Conservation (phyloP, 306 rosid species). For the Ormosia emarginata region DNA sequence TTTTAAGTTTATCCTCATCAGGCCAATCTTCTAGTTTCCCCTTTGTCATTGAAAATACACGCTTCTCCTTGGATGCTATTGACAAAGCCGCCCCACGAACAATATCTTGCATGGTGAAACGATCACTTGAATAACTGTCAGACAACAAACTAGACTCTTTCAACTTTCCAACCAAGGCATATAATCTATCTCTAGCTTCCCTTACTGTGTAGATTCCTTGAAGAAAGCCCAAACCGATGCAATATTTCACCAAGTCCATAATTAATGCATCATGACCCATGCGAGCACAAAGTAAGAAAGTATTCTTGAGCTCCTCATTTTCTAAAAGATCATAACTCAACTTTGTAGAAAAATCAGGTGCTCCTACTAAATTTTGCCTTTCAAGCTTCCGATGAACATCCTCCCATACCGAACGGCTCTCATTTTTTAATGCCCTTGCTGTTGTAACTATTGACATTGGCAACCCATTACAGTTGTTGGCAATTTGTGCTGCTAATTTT, state of each 20-base stretch:
- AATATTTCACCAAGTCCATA: background rate
- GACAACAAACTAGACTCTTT: background rate
- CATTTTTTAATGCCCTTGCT: background rate
- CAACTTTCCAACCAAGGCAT: background rate
- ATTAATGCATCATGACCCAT: background rate
- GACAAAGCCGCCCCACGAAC: background rate
- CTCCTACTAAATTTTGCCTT: no score
- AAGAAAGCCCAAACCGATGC: background rate
- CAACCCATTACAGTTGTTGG: background rate
- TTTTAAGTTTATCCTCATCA: background rate
- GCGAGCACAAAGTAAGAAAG: background rate
- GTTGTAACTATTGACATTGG: background rate
- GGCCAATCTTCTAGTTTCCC: conserved; percentile 12
- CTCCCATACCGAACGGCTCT: background rate
- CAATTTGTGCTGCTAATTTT: background rate
- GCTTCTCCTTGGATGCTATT: background rate
- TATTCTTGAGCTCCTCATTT: background rate
- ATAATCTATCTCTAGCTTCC: background rate
- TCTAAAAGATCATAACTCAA: background rate
- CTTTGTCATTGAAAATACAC: background rate
- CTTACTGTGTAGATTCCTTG: background rate
- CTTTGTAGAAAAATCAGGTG: background rate
- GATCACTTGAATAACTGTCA: background rate
- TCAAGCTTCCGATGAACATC: background rate
- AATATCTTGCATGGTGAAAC: background rate